phyloP scores from a whole-genome alignment of 306 rosid species.

The Nissolia schottii region DNA sequence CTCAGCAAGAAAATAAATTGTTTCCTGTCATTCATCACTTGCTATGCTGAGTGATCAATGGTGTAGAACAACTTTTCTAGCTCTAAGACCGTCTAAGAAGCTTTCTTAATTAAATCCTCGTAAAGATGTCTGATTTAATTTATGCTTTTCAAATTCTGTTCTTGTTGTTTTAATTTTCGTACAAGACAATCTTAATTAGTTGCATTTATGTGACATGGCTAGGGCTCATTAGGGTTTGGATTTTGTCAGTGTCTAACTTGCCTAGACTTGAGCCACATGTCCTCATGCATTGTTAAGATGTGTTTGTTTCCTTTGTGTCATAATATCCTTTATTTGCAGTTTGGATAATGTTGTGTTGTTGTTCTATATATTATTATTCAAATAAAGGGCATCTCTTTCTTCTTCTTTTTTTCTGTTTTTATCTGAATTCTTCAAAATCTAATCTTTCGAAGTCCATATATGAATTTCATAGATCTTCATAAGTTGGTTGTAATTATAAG shows the following conservation, averaged over 20 bases:
- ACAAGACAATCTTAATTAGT: neutral
- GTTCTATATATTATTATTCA: neutral
- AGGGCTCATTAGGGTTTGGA: neutral
- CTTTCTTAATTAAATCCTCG: no score
- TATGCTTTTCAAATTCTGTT: neutral
- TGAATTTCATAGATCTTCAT: no score
- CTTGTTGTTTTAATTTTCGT: neutral
- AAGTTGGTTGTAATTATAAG: no score
- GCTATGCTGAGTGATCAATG: no score
- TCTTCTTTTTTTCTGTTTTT: neutral
- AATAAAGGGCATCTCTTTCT: constrained; percentile 24
- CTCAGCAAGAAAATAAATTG: no score
- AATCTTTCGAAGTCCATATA: neutral
- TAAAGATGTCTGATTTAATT: no score
- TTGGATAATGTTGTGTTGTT: no score
- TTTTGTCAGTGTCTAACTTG: neutral
- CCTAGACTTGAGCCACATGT: neutral
- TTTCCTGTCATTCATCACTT: no score
- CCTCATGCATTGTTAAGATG: neutral
- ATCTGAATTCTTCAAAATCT: no score
- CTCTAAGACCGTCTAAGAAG: no score
- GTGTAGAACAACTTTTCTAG: no score
- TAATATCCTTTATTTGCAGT: neutral
- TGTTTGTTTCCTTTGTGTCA: neutral
- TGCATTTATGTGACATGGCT: neutral